Evolutionary conservation across 148 eudicot species (phyloP), one percentile per base, ranked within the genome.

Genomic region (Heliamphora exappendiculata): DNA sequence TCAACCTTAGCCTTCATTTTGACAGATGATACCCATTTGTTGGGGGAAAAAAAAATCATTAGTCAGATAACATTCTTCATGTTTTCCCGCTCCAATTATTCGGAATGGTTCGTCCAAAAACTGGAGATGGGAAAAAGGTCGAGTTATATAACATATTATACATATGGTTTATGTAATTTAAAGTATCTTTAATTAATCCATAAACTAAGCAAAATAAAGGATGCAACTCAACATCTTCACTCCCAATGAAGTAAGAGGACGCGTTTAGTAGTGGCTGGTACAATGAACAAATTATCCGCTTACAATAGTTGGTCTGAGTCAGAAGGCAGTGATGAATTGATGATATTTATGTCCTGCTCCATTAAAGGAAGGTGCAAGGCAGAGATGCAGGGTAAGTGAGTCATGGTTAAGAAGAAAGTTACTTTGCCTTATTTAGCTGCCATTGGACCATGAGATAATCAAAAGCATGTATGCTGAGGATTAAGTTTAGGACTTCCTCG

Each of bases 171-270:
- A 65, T 14, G 3, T 65, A 65, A 9, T 41, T 44, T 17, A 6
- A 49, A 49, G 3, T 24, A 29, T 29, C 54, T 50, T 31, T 31
- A 50, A 9, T 28, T 28, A 29, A 31, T 28, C 12, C 73, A 24
- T 45, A 26, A 50, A 71, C 54, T 71, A 10, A 45, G n/a, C 31
- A 53, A 17, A 28, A 26, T 24, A 69, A 19, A 12, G 0, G 13
- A 42, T 47, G 28, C 28, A 33, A 72, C 26, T 51, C 26, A 51
- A 72, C 45, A 51, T 72, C 75, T 51, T 33, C 62, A n/a, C n/a
- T 20, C 34, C 44, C 9, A 42, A 42, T 42, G 45, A 42, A 42
- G 45, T 42, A 42, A 6, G 10, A 42, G 10, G 8, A 6, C 45
- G 45, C 0, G 45, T 10, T 42, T 42, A 42, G 45, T 42, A 10